Percentiles rank a stretch among this genome's conserved stretches.
Conservation (phyloP, 768 basidiomycete species). For the Pisolithus albus region DNA sequence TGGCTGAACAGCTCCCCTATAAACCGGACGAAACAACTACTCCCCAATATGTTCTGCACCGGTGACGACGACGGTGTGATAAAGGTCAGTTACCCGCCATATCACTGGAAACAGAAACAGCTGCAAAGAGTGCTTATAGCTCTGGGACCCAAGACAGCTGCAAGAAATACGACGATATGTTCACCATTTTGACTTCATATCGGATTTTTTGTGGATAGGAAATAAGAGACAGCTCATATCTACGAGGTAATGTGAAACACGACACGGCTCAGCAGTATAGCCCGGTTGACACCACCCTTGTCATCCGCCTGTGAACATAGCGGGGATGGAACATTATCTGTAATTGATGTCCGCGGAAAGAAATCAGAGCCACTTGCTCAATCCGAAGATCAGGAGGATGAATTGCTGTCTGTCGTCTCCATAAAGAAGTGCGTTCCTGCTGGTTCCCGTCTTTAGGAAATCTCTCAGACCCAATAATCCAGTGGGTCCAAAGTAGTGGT, state of each 20-base stretch:
- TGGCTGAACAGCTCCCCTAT: conserved; percentile 59
- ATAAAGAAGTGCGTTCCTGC: conserved; percentile 65
- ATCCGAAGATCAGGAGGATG: conserved; percentile 95
- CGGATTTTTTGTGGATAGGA: conserved; percentile 81
- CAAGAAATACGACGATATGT: conserved; percentile 60
- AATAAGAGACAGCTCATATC: conserved; percentile 81
- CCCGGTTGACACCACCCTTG: not conserved
- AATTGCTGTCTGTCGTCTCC: conserved; percentile 75
- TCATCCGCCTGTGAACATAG: conserved; percentile 33
- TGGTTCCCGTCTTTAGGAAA: not conserved
- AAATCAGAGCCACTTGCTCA: conserved; percentile 72
- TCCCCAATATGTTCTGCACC: conserved; percentile 67
- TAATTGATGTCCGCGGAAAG: conserved; percentile 83
- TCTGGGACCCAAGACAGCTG: conserved; percentile 81
- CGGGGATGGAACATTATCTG: conserved; percentile 89
- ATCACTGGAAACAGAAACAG: not conserved
- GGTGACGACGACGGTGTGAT: conserved; percentile 94
- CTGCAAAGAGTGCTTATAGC: conserved; percentile 35
- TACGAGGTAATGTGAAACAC: conserved; percentile 57
- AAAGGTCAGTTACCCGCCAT: conserved; percentile 48
- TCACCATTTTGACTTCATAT: conserved; percentile 93
- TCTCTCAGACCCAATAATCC: not conserved
- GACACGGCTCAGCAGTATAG: not conserved
- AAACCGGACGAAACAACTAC: conserved; percentile 73
- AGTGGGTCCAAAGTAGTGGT: conserved; percentile 80